Evolutionary conservation across 331 rosid genomes (phyloP), one percentile per base, ranked within the genome.

Genomic region (Rosa hybrid): DNA sequence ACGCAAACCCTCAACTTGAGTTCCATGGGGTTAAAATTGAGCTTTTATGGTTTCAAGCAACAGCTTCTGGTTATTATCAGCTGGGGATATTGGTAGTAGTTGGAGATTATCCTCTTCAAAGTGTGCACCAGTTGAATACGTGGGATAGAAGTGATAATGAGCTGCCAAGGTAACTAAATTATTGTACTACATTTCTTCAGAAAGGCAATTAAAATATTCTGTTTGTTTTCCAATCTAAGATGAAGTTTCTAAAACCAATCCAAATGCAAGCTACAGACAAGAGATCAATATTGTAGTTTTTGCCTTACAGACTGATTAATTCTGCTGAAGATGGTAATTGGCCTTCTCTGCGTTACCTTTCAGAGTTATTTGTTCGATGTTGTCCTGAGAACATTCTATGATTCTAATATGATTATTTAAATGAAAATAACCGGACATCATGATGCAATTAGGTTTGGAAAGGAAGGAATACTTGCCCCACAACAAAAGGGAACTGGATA

Each of bases 31-130:
- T 93, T 77, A 93, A 88, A 83, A 71, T 91, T 82, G 99, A 90
- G 90, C 92, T 95, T 6, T 98, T 98, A 75, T 95, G 99, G 99
- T 95, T 95, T 89, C 99, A 95, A 91, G 98, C 97, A 86, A 95
- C 99, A 77, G 98, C 99, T 76, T 91, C 99, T 73, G 99, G 99
- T 80, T 95, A 95, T 86, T 91, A 93, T 93, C 99, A 95, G 86
- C 94, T 95, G 74, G 99, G 99, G 68, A 84, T 95, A 21, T 90
- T 93, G 90, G 97, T 90, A 54, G 87, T 90, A 16, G 86, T 93
- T 68, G 98, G 94, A 63, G 98, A 91, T 85, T 87, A 89, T 90
- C 84, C 94, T 53, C 81, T 88, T 84, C 91, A 84, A 39, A 87
- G 83, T 84, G 71, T 80, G 82, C 90, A 83, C 80, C 90, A 81